Conservation (phyloP, 768 basidiomycete genomes). For the Daedaleopsis nitida region DNA sequence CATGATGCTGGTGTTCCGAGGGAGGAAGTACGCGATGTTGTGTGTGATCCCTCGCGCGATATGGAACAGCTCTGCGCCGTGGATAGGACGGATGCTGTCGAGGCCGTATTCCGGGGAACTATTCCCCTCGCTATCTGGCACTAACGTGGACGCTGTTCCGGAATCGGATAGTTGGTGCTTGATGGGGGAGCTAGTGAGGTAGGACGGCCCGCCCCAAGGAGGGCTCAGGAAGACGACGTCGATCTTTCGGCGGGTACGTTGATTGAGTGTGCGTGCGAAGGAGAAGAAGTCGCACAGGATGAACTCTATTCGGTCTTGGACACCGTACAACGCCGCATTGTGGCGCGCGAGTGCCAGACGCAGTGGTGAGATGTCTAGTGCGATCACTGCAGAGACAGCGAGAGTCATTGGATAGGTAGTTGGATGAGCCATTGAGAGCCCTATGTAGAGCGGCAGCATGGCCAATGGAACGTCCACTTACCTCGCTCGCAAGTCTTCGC, state of each 20-base stretch:
- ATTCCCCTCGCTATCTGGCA: constrained; percentile 10
- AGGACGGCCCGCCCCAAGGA: constrained; percentile 91
- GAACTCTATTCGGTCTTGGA: constrained; percentile 94
- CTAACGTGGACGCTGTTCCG: background rate
- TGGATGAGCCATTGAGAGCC: background rate
- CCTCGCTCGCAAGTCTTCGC: constrained; percentile 95
- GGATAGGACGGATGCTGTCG: constrained; percentile 73
- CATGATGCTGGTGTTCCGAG: constrained; percentile 73
- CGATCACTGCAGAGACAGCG: constrained; percentile 69
- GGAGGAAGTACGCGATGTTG: constrained; percentile 90
- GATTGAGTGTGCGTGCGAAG: constrained; percentile 54
- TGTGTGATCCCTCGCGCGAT: constrained; percentile 70
- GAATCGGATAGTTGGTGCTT: background rate
- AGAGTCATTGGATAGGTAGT: background rate
- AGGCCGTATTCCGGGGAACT: constrained; percentile 61
- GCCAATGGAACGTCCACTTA: constrained; percentile 37
- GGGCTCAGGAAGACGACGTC: constrained; percentile 94
- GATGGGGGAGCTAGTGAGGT: constrained; percentile 46
- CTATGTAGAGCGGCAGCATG: background rate
- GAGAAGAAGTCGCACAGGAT: constrained; percentile 82
- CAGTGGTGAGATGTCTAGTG: constrained; percentile 82
- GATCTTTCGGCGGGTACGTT: constrained; percentile 51
- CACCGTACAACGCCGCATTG: constrained; percentile 92
- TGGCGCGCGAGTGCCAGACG: constrained; percentile 91
- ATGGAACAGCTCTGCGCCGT: constrained; percentile 79